phyloP scores from a whole-genome alignment of 2,329 filamentous ascomycete genomes.

The Fusarium succisae region DNA sequence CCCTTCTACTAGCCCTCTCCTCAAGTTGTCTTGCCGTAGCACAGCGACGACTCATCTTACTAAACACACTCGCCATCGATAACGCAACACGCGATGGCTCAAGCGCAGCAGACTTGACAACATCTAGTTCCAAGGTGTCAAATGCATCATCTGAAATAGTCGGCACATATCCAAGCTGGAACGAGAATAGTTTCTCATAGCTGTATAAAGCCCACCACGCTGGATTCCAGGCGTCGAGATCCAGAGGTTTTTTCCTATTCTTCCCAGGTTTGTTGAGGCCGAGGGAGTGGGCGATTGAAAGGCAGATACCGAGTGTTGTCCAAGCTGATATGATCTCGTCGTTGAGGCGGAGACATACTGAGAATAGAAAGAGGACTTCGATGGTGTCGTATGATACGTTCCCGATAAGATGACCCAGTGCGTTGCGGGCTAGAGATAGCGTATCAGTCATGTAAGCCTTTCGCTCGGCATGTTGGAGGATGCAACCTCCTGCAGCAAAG shows the following conservation, averaged over 20 bases:
- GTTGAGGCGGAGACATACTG: neutral
- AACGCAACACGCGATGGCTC: rapidly evolving
- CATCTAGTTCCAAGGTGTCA: neutral
- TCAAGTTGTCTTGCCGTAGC: conserved; percentile 1
- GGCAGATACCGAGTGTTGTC: neutral
- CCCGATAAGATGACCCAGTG: neutral
- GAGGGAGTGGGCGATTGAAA: neutral
- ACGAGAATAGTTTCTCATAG: neutral
- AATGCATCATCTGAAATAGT: neutral
- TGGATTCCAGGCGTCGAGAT: neutral
- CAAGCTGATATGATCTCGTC: conserved; percentile 5
- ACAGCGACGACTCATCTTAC: neutral
- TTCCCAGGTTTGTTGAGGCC: rapidly evolving
- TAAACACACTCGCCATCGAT: neutral
- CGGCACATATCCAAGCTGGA: neutral
- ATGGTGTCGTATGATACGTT: neutral
- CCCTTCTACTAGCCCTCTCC: neutral
- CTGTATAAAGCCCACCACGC: conserved; percentile 2
- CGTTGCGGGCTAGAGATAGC: neutral
- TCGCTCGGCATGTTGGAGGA: neutral
- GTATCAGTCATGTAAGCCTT: neutral
- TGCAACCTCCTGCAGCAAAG: neutral
- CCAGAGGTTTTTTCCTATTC: rapidly evolving
- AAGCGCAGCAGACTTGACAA: rapidly evolving
- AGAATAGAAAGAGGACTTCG: neutral